These are phyloP conservation scores for Spiromastix sp. DNA, from an alignment of 2,329 filamentous ascomycete species.

Conservation along the genomic window DNA sequence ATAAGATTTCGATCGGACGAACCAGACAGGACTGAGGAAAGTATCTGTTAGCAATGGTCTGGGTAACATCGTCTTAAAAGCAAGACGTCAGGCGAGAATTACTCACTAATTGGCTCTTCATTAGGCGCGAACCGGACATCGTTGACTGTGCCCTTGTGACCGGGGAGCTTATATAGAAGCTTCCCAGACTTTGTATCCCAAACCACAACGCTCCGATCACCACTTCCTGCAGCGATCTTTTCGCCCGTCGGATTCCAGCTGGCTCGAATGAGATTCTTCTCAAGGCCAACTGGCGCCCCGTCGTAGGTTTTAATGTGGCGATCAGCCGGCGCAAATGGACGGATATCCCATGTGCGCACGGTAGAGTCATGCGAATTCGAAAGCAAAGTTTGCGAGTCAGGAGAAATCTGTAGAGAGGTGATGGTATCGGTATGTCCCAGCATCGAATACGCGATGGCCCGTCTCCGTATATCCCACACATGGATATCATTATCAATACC, in stretches of 20 bases:
- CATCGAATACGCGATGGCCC: constrained; percentile 77
- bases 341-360: constrained; percentile 89
- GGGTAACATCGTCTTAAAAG: not conserved
- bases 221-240: constrained; percentile 78
- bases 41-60: too few species aligned
- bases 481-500: constrained; percentile 97
- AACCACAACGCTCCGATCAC: constrained; percentile 80
- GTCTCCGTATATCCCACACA: constrained; percentile 93
- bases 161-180: constrained; percentile 85
- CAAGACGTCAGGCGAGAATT: constrained; percentile 5
- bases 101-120: constrained; percentile 79
- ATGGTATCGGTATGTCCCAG: constrained; percentile 85
- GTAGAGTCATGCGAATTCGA: constrained; percentile 93
- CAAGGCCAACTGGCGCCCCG: constrained; percentile 74
- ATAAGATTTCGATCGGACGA: constrained; percentile 83
- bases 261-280: constrained; percentile 83
- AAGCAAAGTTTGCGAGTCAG: constrained; percentile 79
- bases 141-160: constrained; percentile 91
- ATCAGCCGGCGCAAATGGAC: constrained; percentile 84
- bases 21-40: constrained; percentile 63
- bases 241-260: constrained; percentile 84
- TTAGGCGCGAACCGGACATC: constrained; percentile 82
- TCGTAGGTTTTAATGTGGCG: constrained; percentile 81
- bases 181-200: constrained; percentile 88
- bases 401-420: constrained; percentile 82